Percentiles rank a stretch among this genome's conserved stretches.
These are phyloP conservation scores for Pseudocercospora pini-densiflorae DNA, from an alignment of 2,329 filamentous ascomycete genomes.

Conservation along the genomic window DNA sequence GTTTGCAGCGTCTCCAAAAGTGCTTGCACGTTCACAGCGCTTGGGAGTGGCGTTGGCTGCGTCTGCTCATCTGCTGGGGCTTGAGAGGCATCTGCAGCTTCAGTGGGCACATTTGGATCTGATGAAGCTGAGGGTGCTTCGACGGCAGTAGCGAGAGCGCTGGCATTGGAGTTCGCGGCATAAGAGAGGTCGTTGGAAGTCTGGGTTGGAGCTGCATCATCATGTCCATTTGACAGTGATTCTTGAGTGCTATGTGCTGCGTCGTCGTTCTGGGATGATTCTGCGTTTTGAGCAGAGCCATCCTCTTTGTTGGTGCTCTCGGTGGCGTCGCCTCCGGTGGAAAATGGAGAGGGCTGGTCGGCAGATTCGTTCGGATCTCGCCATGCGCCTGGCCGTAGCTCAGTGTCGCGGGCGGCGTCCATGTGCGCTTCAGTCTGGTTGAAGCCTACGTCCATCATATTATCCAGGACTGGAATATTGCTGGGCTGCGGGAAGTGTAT, in stretches of 20 bases:
- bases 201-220: slow-evolving; percentile 21
- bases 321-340: slow-evolving; percentile 27
- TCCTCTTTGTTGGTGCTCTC: slow-evolving; percentile 11
- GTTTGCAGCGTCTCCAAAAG: slow-evolving; percentile 49
- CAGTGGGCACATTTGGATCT: slow-evolving; percentile 19
- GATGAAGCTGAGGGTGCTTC: slow-evolving; percentile 22
- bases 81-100: slow-evolving; percentile 20
- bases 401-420: slow-evolving; percentile 42
- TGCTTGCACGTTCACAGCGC: slow-evolving; percentile 52
- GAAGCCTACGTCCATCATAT: slow-evolving; percentile 73
- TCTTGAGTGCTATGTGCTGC: slow-evolving; percentile 30
- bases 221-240: slow-evolving; percentile 23
- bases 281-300: slow-evolving; percentile 7
- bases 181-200: slow-evolving; percentile 30
- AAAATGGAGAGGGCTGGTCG: slow-evolving; percentile 26
- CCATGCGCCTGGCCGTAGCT: slow-evolving; percentile 40
- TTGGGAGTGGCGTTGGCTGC: slow-evolving; percentile 22
- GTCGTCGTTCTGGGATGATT: slow-evolving; percentile 3
- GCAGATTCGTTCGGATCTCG: slow-evolving; percentile 36
- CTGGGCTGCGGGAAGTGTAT: slow-evolving; percentile 69
- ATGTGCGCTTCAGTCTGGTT: slow-evolving; percentile 68
- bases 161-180: slow-evolving; percentile 24
- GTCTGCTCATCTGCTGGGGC: slow-evolving; percentile 32
- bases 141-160: slow-evolving; percentile 13
- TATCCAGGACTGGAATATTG: slow-evolving; percentile 71